Evolutionary conservation across 345 rosid genomes (phyloP).

Genomic region (Salix suchowensis): DNA sequence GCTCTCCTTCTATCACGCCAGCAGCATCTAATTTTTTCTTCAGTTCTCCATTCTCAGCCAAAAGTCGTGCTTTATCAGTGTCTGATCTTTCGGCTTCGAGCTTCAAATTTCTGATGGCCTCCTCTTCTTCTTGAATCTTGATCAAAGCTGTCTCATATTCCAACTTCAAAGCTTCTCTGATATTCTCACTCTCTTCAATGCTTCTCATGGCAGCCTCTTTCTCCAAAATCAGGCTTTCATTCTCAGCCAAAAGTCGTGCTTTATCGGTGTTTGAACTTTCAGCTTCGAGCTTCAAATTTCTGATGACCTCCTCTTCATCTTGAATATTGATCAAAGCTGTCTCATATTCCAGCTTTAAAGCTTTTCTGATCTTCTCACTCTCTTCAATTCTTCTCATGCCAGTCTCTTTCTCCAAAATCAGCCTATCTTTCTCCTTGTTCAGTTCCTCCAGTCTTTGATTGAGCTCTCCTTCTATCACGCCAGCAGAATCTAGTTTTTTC

Average conservation of each 20-base stretch:
- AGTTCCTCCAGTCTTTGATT: constrained; percentile 20
- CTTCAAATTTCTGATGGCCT: constrained; percentile 41
- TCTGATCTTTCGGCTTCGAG: constrained; percentile 47
- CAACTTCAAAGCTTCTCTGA: constrained; percentile 35
- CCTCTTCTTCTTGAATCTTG: constrained; percentile 56
- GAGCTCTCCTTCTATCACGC: constrained; percentile 37
- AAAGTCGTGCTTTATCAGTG: constrained; percentile 35
- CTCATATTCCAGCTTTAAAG: constrained; percentile 43
- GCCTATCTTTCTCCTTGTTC: constrained; percentile 6
- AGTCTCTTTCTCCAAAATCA: constrained; percentile 17
- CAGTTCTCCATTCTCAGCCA: constrained; percentile 46
- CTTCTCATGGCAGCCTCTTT: constrained; percentile 17
- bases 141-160: constrained; percentile 45
- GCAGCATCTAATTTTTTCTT: constrained; percentile 43
- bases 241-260: constrained; percentile 37
- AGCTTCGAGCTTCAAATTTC: constrained; percentile 49
- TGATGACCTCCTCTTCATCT: constrained; percentile 44
- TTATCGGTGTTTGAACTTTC: constrained; percentile 45
- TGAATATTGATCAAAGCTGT: constrained; percentile 47
- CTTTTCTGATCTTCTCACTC: constrained; percentile 11
- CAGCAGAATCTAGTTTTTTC: constrained; percentile 25
- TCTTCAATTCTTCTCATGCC: not conserved
- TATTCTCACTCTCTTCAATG: not conserved
- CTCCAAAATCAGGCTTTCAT: constrained; percentile 15
- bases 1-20: constrained; percentile 38